Evolutionary conservation across 352 stramenopile genomes (phyloP).

Genomic region (Globisporangium nodosum): DNA sequence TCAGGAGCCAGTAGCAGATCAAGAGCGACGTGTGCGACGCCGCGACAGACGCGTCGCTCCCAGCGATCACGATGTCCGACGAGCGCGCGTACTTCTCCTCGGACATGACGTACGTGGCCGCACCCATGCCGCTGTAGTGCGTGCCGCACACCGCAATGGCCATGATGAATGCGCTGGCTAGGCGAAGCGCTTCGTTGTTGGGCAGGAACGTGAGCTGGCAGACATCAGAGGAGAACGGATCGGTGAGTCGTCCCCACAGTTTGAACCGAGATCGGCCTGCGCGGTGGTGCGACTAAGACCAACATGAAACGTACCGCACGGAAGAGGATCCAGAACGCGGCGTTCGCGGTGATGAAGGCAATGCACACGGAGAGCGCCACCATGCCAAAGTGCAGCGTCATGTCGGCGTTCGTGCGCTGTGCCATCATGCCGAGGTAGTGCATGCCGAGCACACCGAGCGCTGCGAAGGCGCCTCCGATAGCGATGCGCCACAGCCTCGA

Average conservation of each 20-base stretch:
- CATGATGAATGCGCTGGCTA: slow-evolving; percentile 55
- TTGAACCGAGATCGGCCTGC: too few species aligned
- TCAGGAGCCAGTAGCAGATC: slow-evolving; percentile 50
- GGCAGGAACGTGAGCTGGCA: slow-evolving; percentile 46
- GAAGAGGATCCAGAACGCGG: slow-evolving; percentile 68
- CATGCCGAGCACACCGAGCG: slow-evolving; percentile 62
- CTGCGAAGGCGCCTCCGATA: slow-evolving; percentile 37
- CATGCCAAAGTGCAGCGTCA: slow-evolving; percentile 31
- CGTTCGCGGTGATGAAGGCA: slow-evolving; percentile 46
- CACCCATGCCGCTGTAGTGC: slow-evolving; percentile 50
- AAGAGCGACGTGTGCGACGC: slow-evolving; percentile 41
- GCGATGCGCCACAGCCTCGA: slow-evolving; percentile 41
- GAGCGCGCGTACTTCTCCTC: slow-evolving; percentile 17
- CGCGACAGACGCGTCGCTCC: slow-evolving; percentile 22
- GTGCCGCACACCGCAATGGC: slow-evolving; percentile 52
- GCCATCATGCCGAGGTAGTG: slow-evolving; percentile 68
- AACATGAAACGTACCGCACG: slow-evolving; percentile 14
- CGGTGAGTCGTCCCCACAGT: background rate
- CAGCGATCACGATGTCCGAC: slow-evolving; percentile 25
- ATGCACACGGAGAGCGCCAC: slow-evolving; percentile 40
- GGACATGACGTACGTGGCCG: slow-evolving; percentile 29
- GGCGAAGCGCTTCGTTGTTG: slow-evolving; percentile 32
- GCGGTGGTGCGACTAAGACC: too few species aligned
- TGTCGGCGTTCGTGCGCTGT: slow-evolving; percentile 34
- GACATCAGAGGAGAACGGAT: background rate